Conservation (phyloP, 2,329 filamentous ascomycete species). For the Stachybotrys echinatus region DNA sequence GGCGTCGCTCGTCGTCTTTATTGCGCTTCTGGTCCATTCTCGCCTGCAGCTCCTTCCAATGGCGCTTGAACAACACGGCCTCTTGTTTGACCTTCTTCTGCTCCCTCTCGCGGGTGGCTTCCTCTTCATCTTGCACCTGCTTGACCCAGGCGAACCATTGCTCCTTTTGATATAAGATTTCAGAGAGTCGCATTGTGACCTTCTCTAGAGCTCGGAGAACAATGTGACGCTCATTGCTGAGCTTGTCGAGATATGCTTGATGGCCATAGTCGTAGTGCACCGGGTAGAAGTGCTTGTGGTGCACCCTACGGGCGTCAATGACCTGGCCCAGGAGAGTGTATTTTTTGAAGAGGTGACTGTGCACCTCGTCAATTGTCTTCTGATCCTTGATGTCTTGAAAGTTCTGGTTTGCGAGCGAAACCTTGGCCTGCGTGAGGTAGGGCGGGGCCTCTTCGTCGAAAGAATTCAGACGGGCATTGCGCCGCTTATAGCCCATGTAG, state of each 20-base stretch:
- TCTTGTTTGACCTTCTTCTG: conserved; percentile 22
- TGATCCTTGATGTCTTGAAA: conserved; percentile 10
- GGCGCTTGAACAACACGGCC: conserved; percentile 18
- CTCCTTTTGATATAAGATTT: conserved; percentile 16
- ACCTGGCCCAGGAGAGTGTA: conserved; percentile 15
- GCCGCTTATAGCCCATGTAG: conserved; percentile 19
- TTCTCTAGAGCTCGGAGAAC: conserved; percentile 10
- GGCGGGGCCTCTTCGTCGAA: conserved; percentile 10
- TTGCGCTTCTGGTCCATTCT: conserved; percentile 11
- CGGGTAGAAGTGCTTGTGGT: conserved; percentile 18
- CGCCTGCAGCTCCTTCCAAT: conserved; percentile 16
- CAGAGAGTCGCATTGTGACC: conserved; percentile 10
- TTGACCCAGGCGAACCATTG: conserved; percentile 18
- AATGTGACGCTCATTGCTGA: conserved; percentile 14
- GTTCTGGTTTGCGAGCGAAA: conserved; percentile 14
- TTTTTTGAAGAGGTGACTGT: conserved; percentile 15
- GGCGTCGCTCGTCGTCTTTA: conserved; percentile 17
- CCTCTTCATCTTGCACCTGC: conserved; percentile 15
- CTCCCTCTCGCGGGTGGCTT: conserved; percentile 17
- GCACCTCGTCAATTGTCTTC: conserved; percentile 7
- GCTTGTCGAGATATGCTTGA: conserved; percentile 18
- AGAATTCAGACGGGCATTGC: conserved; percentile 15
- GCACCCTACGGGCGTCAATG: conserved; percentile 17
- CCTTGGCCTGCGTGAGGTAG: conserved; percentile 6
- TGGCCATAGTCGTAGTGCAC: conserved; percentile 17